Evolutionary conservation across 768 basidiomycete genomes (phyloP).

Genomic region (Rhizopogon salebrosus): DNA sequence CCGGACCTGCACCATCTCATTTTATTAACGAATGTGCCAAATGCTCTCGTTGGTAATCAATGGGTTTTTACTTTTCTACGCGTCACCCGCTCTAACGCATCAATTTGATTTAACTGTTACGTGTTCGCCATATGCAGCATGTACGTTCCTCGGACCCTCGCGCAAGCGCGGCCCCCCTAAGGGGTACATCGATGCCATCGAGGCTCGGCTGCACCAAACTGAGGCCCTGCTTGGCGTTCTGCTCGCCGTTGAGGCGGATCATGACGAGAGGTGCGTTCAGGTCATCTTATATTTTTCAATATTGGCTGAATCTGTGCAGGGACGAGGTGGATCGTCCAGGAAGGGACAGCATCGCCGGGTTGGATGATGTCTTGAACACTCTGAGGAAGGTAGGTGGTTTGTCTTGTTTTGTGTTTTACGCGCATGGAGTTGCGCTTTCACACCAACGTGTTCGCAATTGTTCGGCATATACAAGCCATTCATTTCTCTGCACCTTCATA

Average conservation of each 20-base stretch:
- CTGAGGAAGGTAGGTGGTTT: constrained; percentile 40
- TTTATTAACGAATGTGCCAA: background rate
- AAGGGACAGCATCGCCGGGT: background rate
- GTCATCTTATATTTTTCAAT: constrained; percentile 11
- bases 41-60: background rate
- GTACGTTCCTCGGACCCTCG: constrained; percentile 75
- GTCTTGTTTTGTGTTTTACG: background rate
- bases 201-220: constrained; percentile 85
- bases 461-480: background rate
- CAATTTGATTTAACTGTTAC: background rate
- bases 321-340: background rate
- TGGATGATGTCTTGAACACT: constrained; percentile 39
- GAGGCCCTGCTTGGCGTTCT: constrained; percentile 86
- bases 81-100: background rate
- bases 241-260: constrained; percentile 39
- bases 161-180: constrained; percentile 86
- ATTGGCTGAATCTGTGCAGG: background rate
- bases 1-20: background rate
- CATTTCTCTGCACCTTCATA: background rate
- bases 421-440: background rate
- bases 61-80: background rate
- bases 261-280: constrained; percentile 26
- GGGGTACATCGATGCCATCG: constrained; percentile 93
- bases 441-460: background rate
- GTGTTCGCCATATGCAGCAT: constrained; percentile 37